These are phyloP conservation scores for Didymella segeticola DNA, from an alignment of 2,329 filamentous ascomycete genomes.

Conservation along the genomic window DNA sequence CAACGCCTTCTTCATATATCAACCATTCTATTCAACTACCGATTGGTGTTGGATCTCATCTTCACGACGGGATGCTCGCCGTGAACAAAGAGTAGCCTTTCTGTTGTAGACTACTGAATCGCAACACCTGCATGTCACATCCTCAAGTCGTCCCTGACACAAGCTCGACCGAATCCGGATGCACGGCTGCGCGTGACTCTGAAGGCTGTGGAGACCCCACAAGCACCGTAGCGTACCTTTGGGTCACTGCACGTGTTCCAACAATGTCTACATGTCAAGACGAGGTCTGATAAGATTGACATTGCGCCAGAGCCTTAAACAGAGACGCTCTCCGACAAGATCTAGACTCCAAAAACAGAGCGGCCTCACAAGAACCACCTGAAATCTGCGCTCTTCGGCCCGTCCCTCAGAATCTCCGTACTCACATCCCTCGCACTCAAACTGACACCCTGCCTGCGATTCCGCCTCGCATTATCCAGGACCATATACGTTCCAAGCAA, in stretches of 20 bases:
- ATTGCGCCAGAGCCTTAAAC: no score
- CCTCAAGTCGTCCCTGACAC: background rate
- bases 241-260: background rate
- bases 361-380: constrained; percentile 50
- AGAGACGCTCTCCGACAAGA: no score
- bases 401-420: constrained; percentile 55
- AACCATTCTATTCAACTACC: background rate
- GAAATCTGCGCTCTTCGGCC: constrained; percentile 52
- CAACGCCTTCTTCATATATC: background rate
- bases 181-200: constrained; percentile 8
- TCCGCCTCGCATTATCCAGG: constrained; percentile 67
- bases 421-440: constrained; percentile 60
- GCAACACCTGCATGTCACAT: background rate
- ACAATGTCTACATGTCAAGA: background rate
- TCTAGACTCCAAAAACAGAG: background rate
- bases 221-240: background rate
- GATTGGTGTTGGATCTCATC: background rate
- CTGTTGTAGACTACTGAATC: background rate
- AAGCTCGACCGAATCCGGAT: background rate
- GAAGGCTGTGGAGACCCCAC: constrained; percentile 1
- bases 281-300: background rate
- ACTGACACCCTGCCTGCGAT: constrained; percentile 62
- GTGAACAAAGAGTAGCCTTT: background rate
- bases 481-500: constrained; percentile 69
- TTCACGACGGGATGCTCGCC: background rate